Percentiles rank a stretch among this genome's conserved stretches.
Evolutionary conservation across 495 filamentous ascomycete species (phyloP).

Genomic region (Penicillium paradoxum): DNA sequence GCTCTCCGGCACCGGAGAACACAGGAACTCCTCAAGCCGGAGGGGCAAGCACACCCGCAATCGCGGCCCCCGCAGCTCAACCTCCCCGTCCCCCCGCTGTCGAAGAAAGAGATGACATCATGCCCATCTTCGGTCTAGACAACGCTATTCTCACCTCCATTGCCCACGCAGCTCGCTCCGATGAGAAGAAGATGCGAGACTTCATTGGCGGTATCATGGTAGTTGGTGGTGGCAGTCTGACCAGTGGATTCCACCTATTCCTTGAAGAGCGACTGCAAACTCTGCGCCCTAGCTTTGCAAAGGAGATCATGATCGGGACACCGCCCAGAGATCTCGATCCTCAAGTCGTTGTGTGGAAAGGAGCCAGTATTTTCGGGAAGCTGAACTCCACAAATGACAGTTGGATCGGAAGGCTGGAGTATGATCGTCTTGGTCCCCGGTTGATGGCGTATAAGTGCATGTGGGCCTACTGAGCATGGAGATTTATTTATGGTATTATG

Average conservation of each 20-base stretch:
- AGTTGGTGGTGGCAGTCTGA: constrained; percentile 82
- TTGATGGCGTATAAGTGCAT: constrained; percentile 83
- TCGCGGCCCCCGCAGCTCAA: constrained; percentile 21
- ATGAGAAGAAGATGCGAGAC: constrained; percentile 89
- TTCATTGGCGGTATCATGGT: constrained; percentile 95
- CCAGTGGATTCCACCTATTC: constrained; percentile 65
- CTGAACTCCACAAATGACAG: constrained; percentile 79
- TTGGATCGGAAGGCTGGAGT: constrained; percentile 86
- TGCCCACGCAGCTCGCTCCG: constrained; percentile 75
- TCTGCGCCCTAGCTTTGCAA: constrained; percentile 62
- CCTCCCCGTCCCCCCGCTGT: constrained; percentile 38
- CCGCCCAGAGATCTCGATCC: constrained; percentile 91
- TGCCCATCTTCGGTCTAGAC: constrained; percentile 80
- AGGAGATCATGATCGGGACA: constrained; percentile 81
- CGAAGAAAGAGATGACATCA: constrained; percentile 71
- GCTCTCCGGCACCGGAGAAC: constrained; percentile 77
- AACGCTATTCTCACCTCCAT: constrained; percentile 84
- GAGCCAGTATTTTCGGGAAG: constrained; percentile 95
- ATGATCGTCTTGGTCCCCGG: constrained; percentile 77
- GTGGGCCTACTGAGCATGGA: constrained; percentile 59
- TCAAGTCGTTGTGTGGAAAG: constrained; percentile 96
- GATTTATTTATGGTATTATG: constrained; percentile 9
- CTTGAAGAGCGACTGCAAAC: constrained; percentile 75
- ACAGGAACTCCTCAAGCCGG: constrained; percentile 61
- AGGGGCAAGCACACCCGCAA: constrained; percentile 32